These are phyloP conservation scores for Spathaspora girioi DNA, from an alignment of 805 yeast genomes.

Conservation along the genomic window DNA sequence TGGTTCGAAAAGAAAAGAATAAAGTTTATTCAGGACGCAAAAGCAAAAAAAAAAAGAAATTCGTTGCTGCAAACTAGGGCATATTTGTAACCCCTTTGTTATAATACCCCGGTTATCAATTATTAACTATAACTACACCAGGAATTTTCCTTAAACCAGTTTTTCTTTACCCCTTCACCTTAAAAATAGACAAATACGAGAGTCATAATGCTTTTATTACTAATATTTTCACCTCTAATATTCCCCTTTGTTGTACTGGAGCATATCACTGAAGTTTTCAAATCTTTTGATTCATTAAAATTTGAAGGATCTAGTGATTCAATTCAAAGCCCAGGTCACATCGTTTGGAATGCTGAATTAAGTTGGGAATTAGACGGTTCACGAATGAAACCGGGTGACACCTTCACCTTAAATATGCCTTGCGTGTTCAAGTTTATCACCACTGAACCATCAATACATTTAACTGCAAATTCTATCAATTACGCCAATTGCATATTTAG, in stretches of 20 bases:
- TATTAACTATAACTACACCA: too few species aligned
- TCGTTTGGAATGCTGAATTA: slow-evolving; percentile 16
- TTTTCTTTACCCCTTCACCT: too few species aligned
- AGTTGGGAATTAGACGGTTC: slow-evolving; percentile 17
- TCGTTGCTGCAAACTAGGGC: too few species aligned
- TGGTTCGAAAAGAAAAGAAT: too few species aligned
- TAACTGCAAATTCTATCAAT: slow-evolving; percentile 7
- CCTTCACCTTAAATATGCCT: slow-evolving; percentile 22
- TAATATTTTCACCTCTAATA: not conserved
- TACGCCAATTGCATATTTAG: slow-evolving; percentile 21
- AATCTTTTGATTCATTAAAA: slow-evolving; percentile 10
- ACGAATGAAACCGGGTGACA: slow-evolving; percentile 19
- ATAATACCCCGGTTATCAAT: too few species aligned
- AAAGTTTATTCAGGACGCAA: too few species aligned
- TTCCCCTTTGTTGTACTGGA: slow-evolving; percentile 2
- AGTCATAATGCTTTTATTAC: not conserved
- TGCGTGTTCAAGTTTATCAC: slow-evolving; percentile 23
- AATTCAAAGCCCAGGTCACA: slow-evolving; percentile 2
- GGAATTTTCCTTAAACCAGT: too few species aligned
- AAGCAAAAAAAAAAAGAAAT: too few species aligned
- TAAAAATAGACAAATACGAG: too few species aligned
- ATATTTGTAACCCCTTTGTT: too few species aligned
- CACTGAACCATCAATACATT: slow-evolving; percentile 8
- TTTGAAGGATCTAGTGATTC: slow-evolving; percentile 7
- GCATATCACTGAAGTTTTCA: slow-evolving; percentile 13